Evolutionary conservation across 2,329 filamentous ascomycete species (phyloP).

Genomic region (Pyricularia sp.): DNA sequence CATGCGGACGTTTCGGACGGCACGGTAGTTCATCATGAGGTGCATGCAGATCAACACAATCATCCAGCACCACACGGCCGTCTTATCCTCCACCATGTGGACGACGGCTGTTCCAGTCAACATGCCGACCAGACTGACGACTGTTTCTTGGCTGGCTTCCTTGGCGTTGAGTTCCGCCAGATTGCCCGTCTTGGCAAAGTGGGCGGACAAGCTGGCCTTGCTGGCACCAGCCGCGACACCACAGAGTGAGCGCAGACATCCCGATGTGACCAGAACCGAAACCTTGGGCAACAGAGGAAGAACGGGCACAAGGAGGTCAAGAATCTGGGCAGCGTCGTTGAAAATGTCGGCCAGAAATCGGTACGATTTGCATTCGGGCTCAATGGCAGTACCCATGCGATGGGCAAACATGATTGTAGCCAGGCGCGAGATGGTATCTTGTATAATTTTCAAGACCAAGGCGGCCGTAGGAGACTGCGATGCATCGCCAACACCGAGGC

Average conservation of each 20-base stretch:
- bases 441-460: conserved; percentile 72
- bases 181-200: conserved; percentile 83
- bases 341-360: conserved; percentile 80
- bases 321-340: conserved; percentile 76
- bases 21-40: conserved; percentile 75
- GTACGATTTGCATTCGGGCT: conserved; percentile 86
- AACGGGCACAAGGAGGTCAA: conserved; percentile 74
- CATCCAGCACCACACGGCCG: conserved; percentile 66
- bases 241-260: conserved; percentile 55
- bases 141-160: conserved; percentile 91
- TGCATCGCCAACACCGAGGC: conserved; percentile 75
- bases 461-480: conserved; percentile 71
- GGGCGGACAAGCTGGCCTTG: conserved; percentile 83
- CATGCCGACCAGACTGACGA: conserved; percentile 83
- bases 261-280: conserved; percentile 36
- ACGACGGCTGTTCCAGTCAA: conserved; percentile 76
- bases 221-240: conserved; percentile 84
- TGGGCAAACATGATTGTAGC: conserved; percentile 84
- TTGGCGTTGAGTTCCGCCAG: conserved; percentile 89
- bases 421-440: conserved; percentile 70
- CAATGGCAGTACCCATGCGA: conserved; percentile 69
- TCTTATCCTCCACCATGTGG: conserved; percentile 59
- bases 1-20: conserved; percentile 78
- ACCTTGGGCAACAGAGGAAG: conserved; percentile 48
- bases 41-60: conserved; percentile 65